Evolutionary conservation across 2,329 filamentous ascomycete genomes (phyloP), one percentile per base, ranked within the genome.

Genomic region (Trichoderma cornu-damae): DNA sequence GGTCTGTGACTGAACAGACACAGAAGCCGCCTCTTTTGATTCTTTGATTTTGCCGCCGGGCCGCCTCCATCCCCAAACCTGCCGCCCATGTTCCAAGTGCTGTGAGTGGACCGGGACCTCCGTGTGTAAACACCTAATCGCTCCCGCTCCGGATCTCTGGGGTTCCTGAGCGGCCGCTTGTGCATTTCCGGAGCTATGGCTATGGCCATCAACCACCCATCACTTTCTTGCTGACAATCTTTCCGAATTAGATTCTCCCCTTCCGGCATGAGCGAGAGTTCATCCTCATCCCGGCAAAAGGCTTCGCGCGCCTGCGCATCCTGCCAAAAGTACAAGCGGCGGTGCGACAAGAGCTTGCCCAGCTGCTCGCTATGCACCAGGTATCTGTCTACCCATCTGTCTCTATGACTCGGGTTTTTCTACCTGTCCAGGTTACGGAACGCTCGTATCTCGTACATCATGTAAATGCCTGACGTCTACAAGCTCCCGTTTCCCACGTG

Each of bases 241-340:
- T 12, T 30, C 6, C 12, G 42, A 14, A 14, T 24, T 38, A 54
- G 48, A 37, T 47, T 52, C 20, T 16, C 20, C 1, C 26, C 42
- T n/a, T 42, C 38, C 26, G 43, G 8, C 6, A 49, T 49, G 57
- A 53, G 43, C 24, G 42, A 54, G 3, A 14, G 6, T 6, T 43
- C 49, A 8, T n/a, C 52, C 7, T n/a, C 42, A 16, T 46, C 56
- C 6, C 32, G 18, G 26, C 40, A 55, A 22, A 57, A 50, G 37
- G 40, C 58, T n/a, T 8, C 26, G 16, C 60, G 58, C 9, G 60
- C 60, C n/a, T 61, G 60, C 35, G 54, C 42, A n/a, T 14, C 58
- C 5, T 61, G 60, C 26, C 52, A 51, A 43, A 60, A 61, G 38
- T 60, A 61, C 44, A 61, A 61, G 49, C 50, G 60, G 18, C 58